Evolutionary conservation across 768 basidiomycete genomes (phyloP), one percentile per base, ranked within the genome.

Genomic region (Hebeloma cylindrosporum): DNA sequence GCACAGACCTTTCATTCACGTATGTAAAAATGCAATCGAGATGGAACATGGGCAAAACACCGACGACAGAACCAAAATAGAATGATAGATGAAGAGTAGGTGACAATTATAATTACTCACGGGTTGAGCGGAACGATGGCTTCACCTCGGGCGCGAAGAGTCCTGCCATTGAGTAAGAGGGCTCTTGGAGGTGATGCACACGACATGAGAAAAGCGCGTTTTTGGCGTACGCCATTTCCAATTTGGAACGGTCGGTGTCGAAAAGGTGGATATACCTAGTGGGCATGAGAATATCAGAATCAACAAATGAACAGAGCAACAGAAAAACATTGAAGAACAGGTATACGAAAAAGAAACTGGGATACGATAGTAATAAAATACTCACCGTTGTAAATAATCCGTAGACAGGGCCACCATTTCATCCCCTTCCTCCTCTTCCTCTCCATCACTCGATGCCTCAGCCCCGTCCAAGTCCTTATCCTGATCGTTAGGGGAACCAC

Each of bases 151-250:
- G 35, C 20, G 45, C 36, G 18, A 56, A 52, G 36, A 47, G 33
- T 10, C 23, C 45, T 21, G 51, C 54, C 45, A 46, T 48, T n/a
- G 36, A 50, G 36, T 21, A 40, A 31, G 45, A 40, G 32, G 40
- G n/a, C 39, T 48, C 10, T 43, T 50, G 31, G 8, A 52, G 35
- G 28, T 52, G 42, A 29, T 52, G 56, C 16, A 51, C 49, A 28
- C 57, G 54, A 31, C 52, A 59, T 13, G 65, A 62, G 39, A 68
- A 59, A 7, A 58, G 31, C 1, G 66, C 62, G 20, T 61, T 42
- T 13, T 56, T 51, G 3, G 63, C 51, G 31, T 66, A 68, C 10
- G 63, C 64, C 34, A 27, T 42, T 23, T 32, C 36, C 18, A 68
- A 59, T 16, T 43, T 48, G 2, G 53, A 43, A 0, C 58, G 53